Evolutionary conservation across 345 rosid species (phyloP).

Genomic region (Jatropha curcas): DNA sequence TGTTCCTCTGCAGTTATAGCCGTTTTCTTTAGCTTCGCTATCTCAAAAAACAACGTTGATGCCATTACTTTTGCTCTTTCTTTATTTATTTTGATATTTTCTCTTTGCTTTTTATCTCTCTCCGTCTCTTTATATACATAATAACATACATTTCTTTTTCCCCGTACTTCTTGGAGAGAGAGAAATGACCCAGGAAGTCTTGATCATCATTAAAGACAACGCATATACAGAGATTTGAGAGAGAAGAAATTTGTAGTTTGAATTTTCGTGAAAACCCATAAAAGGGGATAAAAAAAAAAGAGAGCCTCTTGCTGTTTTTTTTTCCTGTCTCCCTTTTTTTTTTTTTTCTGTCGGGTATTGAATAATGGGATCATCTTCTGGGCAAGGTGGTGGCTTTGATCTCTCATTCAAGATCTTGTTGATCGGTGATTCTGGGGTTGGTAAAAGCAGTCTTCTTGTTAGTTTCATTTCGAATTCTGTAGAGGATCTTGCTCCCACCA

Average conservation of each 20-base stretch:
- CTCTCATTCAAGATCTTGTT: slow-evolving; percentile 95
- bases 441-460: slow-evolving; percentile 95
- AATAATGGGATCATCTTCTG: slow-evolving; percentile 83
- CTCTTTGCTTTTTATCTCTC: too few relatives aligned
- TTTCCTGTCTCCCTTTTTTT: neutral
- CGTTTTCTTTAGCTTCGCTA: slow-evolving; percentile 49
- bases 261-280: slow-evolving; percentile 1
- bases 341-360: slow-evolving; percentile 2
- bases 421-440: slow-evolving; percentile 96
- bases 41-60: slow-evolving; percentile 39
- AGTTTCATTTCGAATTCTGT: slow-evolving; percentile 81
- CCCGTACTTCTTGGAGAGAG: slow-evolving; percentile 28
- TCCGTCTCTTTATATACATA: slow-evolving; percentile 11
- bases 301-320: neutral
- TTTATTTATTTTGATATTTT: too few relatives aligned
- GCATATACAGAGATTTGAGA: slow-evolving; percentile 6
- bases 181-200: neutral
- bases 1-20: slow-evolving; percentile 28
- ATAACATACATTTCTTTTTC: slow-evolving; percentile 27
- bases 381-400: slow-evolving; percentile 66
- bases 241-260: neutral
- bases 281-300: slow-evolving; percentile 8
- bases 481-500: slow-evolving; percentile 85
- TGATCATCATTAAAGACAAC: slow-evolving; percentile 41
- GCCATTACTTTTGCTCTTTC: slow-evolving; percentile 18